phyloP scores from a whole-genome alignment of 441 rosid species.

The Euphorbia corollata region DNA sequence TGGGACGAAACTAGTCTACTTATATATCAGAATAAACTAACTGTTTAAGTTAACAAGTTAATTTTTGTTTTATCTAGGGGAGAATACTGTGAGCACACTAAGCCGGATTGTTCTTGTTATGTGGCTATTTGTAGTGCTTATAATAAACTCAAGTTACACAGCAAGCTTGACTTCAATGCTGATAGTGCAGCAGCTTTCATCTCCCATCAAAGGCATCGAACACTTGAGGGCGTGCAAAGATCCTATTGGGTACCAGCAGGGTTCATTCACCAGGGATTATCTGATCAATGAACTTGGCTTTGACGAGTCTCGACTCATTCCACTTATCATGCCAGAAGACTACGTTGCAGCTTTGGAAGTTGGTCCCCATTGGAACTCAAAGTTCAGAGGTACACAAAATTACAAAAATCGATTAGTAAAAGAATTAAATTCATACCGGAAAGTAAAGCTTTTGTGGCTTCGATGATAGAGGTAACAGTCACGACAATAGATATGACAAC shows the following conservation, averaged over 20 bases:
- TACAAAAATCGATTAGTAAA: too few relatives aligned
- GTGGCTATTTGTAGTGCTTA: slow-evolving; percentile 90
- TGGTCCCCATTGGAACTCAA: slow-evolving; percentile 53
- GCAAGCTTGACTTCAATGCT: slow-evolving; percentile 89
- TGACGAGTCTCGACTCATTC: slow-evolving; percentile 54
- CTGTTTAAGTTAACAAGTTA: background rate
- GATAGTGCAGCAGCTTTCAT: slow-evolving; percentile 79
- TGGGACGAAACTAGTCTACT: too few relatives aligned
- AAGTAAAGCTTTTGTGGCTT: too few relatives aligned
- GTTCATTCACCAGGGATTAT: slow-evolving; percentile 72
- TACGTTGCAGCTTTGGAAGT: slow-evolving; percentile 56
- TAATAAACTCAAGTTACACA: slow-evolving; percentile 90
- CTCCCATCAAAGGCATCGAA: slow-evolving; percentile 65
- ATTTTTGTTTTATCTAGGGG: slow-evolving; percentile 43
- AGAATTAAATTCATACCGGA: too few relatives aligned
- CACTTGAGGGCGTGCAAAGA: slow-evolving; percentile 52
- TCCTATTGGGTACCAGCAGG: slow-evolving; percentile 71
- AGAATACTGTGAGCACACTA: slow-evolving; percentile 72
- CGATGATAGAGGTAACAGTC: too few relatives aligned
- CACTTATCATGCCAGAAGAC: slow-evolving; percentile 71
- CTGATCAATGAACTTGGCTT: slow-evolving; percentile 62
- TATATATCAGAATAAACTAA: too few relatives aligned
- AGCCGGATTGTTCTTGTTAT: slow-evolving; percentile 74
- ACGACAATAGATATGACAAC: too few relatives aligned
- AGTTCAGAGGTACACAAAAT: too few relatives aligned